Conservation (phyloP, 2,329 filamentous ascomycete species). For the Colletotrichum theobromicola region DNA sequence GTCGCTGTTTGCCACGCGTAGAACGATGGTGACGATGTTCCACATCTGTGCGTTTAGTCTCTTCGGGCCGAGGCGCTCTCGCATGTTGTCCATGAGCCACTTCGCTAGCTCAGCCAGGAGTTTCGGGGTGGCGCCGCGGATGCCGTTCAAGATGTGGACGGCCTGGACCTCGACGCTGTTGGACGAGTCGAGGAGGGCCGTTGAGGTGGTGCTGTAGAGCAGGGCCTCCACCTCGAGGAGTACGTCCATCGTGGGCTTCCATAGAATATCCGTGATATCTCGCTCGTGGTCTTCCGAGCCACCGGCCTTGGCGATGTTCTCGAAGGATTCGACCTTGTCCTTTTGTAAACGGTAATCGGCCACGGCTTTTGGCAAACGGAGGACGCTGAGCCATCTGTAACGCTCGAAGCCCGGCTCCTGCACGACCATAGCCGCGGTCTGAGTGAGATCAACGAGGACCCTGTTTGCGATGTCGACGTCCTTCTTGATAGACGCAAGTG, state of each 20-base stretch:
- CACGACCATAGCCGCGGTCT: conserved; percentile 1
- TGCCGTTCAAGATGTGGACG: conserved; percentile 18
- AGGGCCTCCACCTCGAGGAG: conserved; percentile 29
- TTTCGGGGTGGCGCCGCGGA: not conserved
- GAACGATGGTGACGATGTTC: conserved; percentile 23
- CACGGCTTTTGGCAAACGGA: not conserved
- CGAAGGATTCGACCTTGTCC: not conserved
- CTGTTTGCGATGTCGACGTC: not conserved
- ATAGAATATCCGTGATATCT: conserved; percentile 23
- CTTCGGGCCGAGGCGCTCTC: conserved; percentile 11
- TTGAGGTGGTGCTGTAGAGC: not conserved
- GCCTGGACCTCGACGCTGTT: conserved; percentile 8
- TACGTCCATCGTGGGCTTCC: conserved; percentile 33
- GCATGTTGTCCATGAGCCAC: conserved; percentile 25
- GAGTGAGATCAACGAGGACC: conserved; percentile 13
- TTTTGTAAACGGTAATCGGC: not conserved
- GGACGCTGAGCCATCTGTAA: not conserved
- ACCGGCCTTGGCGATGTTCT: not conserved
- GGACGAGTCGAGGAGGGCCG: conserved; percentile 8
- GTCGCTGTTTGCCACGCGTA: conserved; percentile 29
- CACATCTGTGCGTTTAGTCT: conserved; percentile 20
- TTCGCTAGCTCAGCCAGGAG: conserved; percentile 24
- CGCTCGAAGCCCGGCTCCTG: conserved; percentile 14
- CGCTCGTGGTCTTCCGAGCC: not conserved
- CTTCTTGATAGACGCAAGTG: not conserved